Conservation (phyloP, 1,139 yeast species). For the Starmera stellimalicola region DNA sequence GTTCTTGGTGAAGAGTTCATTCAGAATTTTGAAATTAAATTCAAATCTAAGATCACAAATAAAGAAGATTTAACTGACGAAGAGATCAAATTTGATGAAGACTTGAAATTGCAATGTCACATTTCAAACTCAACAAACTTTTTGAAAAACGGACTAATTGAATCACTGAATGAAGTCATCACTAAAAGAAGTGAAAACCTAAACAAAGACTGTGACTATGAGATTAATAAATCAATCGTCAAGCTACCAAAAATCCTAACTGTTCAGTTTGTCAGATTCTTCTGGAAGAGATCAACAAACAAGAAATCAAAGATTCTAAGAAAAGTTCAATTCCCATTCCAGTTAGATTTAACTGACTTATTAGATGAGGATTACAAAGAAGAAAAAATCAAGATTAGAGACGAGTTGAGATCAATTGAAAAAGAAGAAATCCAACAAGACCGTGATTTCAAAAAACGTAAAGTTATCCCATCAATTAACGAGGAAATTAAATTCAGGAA, state of each 20-base stretch:
- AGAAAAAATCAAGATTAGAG: conserved; percentile 64
- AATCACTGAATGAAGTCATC: conserved; percentile 65
- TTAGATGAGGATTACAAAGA: conserved; percentile 66
- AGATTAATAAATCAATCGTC: conserved; percentile 58
- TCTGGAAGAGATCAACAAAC: conserved; percentile 88
- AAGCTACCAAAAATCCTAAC: conserved; percentile 83
- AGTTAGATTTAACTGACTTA: conserved; percentile 78
- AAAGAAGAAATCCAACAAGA: conserved; percentile 65
- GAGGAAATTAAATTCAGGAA: conserved; percentile 23
- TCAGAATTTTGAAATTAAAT: conserved; percentile 56
- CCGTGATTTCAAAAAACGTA: conserved; percentile 68
- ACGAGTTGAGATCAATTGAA: conserved; percentile 66
- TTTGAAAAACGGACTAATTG: conserved; percentile 73
- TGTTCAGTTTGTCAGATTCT: conserved; percentile 88
- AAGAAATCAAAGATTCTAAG: conserved; percentile 90
- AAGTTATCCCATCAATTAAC: conserved; percentile 25
- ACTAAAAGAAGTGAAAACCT: conserved; percentile 70
- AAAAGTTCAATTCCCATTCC: conserved; percentile 91
- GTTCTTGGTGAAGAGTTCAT: conserved; percentile 37
- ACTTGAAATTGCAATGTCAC: conserved; percentile 78
- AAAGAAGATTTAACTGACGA: conserved; percentile 49
- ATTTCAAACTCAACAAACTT: conserved; percentile 81
- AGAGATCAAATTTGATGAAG: conserved; percentile 45
- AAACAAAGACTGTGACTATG: conserved; percentile 62
- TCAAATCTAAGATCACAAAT: conserved; percentile 49